Evolutionary conservation across 2,329 filamentous ascomycete species (phyloP), one percentile per base, ranked within the genome.

Genomic region (Ophiostoma sp.): DNA sequence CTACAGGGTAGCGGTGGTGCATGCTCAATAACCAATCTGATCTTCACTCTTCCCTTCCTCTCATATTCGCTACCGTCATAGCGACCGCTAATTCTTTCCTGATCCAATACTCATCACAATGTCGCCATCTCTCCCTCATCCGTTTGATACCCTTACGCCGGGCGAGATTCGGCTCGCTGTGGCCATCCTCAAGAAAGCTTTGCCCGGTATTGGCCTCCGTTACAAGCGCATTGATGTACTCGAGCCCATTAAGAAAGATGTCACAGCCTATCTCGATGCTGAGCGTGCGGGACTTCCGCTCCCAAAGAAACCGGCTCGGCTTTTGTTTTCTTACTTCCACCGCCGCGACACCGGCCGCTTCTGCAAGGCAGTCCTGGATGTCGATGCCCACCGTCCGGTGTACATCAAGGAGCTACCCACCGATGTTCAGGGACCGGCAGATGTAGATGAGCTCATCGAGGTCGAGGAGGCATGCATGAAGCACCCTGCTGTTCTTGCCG

Each of bases 401-500:
- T 59, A 59, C 55, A 33, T 59, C 55, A 59, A 59, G 15, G 55
- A 59, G 55, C 55, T 33, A 11, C 28, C 55, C 25, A 19, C 28
- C 11, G 55, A 59, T 17, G 28, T 59, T 82, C 74, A 74, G 84
- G 1, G 76, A 73, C 12, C 75, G 76, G 48, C 57, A 52, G 25
- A 77, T 75, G 36, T 76, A 80, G 0, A 68, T 73, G 82, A 25
- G 77, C 83, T 0, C 59, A 78, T 22, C 83, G 83, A 2, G 83
- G 84, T 84, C 0, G 84, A 85, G 2, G 69, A 73, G 25, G 64
- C 63, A 2, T 71, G 69, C 55, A 64, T 75, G 7, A 36, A 39
- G 1, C 31, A 71, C 57, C 71, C 74, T 1, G 39, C 36, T 33
- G 73, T 74, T 74, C 83, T 85, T 52, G 86, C 87, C 71, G 78